Conservation (phyloP, 73 alveolate genomes). For the Chromera velia region DNA sequence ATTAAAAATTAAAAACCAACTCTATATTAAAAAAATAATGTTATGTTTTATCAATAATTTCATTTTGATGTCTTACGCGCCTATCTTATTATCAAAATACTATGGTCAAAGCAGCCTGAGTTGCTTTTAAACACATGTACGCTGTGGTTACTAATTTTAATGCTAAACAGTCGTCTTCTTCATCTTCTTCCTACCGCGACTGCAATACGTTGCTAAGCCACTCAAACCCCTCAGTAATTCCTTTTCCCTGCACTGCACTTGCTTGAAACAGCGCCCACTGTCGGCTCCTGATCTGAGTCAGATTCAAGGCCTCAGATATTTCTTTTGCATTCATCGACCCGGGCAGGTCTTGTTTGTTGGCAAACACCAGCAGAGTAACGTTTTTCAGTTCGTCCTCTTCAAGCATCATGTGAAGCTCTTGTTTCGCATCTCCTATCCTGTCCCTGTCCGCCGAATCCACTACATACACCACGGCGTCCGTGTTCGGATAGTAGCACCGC, state of each 20-base stretch:
- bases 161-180: no score
- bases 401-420: constrained; percentile 75
- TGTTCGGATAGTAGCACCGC: constrained; percentile 77
- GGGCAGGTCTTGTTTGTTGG: constrained; percentile 48
- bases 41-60: no score
- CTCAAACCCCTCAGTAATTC: constrained; percentile 25
- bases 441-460: constrained; percentile 85
- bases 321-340: constrained; percentile 40
- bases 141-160: no score
- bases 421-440: constrained; percentile 73
- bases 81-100: no score
- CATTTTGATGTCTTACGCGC: no score
- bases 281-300: constrained; percentile 56
- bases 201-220: no score
- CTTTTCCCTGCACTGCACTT: constrained; percentile 11
- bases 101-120: no score
- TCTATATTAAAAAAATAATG: no score
- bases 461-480: constrained; percentile 79
- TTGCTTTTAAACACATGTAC: no score
- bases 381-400: constrained; percentile 71
- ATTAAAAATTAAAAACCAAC: no score
- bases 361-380: constrained; percentile 62
- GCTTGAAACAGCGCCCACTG: constrained; percentile 64
- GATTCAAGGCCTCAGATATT: constrained; percentile 48
- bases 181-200: no score